Evolutionary conservation across 1,284 basidiomycete species (phyloP).

Genomic region (Dichomitus squalens): DNA sequence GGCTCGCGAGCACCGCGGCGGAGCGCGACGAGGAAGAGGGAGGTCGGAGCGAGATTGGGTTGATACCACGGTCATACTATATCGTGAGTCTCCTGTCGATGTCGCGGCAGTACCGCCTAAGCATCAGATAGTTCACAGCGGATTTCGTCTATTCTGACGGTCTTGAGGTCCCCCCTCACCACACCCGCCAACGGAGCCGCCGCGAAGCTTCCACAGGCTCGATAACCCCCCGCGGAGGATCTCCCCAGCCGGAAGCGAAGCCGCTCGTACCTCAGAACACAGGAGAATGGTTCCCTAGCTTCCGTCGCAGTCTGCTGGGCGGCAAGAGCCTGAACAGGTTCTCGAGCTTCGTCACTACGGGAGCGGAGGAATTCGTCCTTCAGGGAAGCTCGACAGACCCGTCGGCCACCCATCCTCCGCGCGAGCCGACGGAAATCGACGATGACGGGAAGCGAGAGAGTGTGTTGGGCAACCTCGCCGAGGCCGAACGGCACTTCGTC

Average conservation of each 20-base stretch:
- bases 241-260: slow-evolving; percentile 40
- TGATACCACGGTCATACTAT: slow-evolving; percentile 74
- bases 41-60: slow-evolving; percentile 55
- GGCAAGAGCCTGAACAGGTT: slow-evolving; percentile 81
- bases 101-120: neutral
- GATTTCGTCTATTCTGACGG: slow-evolving; percentile 57
- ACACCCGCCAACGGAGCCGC: slow-evolving; percentile 30
- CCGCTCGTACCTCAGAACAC: slow-evolving; percentile 72
- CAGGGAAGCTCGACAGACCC: slow-evolving; percentile 46
- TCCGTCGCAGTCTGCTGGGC: slow-evolving; percentile 70
- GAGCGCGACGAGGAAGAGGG: slow-evolving; percentile 31
- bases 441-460: slow-evolving; percentile 30
- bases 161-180: slow-evolving; percentile 37
- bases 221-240: slow-evolving; percentile 54
- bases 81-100: slow-evolving; percentile 44
- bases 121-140: slow-evolving; percentile 52
- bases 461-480: slow-evolving; percentile 39
- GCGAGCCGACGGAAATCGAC: slow-evolving; percentile 24
- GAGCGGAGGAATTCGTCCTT: slow-evolving; percentile 80
- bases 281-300: slow-evolving; percentile 77
- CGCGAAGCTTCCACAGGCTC: slow-evolving; percentile 48
- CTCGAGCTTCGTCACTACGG: slow-evolving; percentile 82
- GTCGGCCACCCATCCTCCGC: slow-evolving; percentile 13
- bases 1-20: slow-evolving; percentile 24
- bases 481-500: slow-evolving; percentile 72